Conservation (phyloP, 805 yeast species). For the Wickerhamiella lipophila region DNA sequence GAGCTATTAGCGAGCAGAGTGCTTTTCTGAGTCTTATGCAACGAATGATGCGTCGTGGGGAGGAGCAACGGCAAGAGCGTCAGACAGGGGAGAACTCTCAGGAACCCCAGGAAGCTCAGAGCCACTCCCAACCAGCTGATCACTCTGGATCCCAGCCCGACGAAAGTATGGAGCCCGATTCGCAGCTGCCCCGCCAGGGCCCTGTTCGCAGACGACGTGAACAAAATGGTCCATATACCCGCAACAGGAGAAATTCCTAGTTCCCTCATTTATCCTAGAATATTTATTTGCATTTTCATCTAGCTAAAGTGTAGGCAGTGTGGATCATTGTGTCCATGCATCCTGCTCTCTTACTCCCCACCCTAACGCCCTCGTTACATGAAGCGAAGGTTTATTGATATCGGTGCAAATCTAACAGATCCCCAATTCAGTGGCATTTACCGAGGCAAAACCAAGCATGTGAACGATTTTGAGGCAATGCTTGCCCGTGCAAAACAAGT, state of each 20-base stretch:
- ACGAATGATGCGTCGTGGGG: not conserved
- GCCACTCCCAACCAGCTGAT: not conserved
- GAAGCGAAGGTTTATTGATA: conserved; percentile 28
- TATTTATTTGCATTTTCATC: not conserved
- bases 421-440: conserved; percentile 76
- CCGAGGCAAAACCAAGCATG: conserved; percentile 56
- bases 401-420: conserved; percentile 74
- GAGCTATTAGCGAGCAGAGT: not conserved
- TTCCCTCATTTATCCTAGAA: not conserved
- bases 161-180: not conserved
- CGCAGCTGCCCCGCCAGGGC: not conserved
- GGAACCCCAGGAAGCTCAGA: not conserved
- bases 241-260: not conserved
- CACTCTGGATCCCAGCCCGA: not conserved
- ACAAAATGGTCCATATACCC: not conserved
- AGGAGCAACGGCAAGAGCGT: not conserved
- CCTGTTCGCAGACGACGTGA: not conserved
- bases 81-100: too few species aligned
- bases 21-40: not conserved
- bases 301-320: too few species aligned
- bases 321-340: too few species aligned
- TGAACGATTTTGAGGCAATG: conserved; percentile 51
- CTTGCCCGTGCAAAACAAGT: conserved; percentile 51
- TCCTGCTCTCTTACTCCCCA: too few species aligned
- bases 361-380: not conserved